Conservation (phyloP, 345 rosid species). For the Jatropha curcas region DNA sequence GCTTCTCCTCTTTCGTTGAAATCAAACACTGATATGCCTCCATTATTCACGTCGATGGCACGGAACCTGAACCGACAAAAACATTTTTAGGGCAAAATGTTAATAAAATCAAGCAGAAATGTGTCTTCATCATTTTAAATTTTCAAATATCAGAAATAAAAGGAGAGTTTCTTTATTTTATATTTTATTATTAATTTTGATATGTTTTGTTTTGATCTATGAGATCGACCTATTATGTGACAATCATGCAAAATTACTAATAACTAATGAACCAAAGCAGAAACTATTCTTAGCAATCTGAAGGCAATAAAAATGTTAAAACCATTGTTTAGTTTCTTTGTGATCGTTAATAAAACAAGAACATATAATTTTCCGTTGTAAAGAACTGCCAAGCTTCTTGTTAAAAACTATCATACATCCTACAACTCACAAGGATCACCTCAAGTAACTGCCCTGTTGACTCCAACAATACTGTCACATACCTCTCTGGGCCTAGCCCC, state of each 20-base stretch:
- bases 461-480: constrained; percentile 12
- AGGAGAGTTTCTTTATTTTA: too few relatives aligned
- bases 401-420: not conserved
- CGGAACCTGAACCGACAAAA: constrained; percentile 46
- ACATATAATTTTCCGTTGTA: not conserved
- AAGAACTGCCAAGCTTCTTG: not conserved
- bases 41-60: constrained; percentile 56
- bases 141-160: not conserved
- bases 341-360: too few relatives aligned
- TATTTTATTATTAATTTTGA: too few relatives aligned
- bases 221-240: not conserved
- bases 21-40: constrained; percentile 50
- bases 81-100: not conserved
- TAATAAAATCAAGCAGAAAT: not conserved
- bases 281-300: not conserved
- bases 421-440: not conserved
- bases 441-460: not conserved
- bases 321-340: not conserved
- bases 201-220: too few relatives aligned
- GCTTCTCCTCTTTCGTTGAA: constrained; percentile 60
- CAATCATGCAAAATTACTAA: not conserved
- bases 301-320: not conserved
- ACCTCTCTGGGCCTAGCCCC: constrained; percentile 61
- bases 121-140: not conserved
- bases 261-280: not conserved